Evolutionary conservation across 768 basidiomycete species (phyloP).

Genomic region (Lactarius quietus): DNA sequence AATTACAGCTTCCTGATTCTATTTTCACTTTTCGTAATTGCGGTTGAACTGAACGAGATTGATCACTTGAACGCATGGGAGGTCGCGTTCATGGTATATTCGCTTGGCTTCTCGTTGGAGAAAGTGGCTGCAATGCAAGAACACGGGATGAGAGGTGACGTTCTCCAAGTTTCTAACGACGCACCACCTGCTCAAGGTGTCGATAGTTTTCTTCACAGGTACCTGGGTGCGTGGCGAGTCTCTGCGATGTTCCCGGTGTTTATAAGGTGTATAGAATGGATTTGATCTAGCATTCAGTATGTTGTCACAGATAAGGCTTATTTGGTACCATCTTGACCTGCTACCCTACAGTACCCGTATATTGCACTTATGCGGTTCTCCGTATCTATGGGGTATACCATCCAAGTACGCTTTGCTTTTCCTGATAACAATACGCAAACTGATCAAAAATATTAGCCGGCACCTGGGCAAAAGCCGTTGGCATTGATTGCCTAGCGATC

Average conservation of each 20-base stretch:
- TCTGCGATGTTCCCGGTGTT: neutral
- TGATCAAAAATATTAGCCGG: conserved; percentile 36
- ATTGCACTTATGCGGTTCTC: conserved; percentile 68
- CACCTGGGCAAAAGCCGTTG: conserved; percentile 63
- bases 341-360: conserved; percentile 61
- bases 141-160: conserved; percentile 80
- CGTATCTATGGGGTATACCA: conserved; percentile 76
- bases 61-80: conserved; percentile 65
- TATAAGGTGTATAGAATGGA: conserved; percentile 57
- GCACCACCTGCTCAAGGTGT: neutral
- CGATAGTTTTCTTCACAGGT: conserved; percentile 73
- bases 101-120: conserved; percentile 83
- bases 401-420: conserved; percentile 44
- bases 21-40: conserved; percentile 73
- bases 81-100: conserved; percentile 71
- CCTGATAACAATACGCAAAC: neutral
- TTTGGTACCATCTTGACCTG: neutral
- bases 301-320: conserved; percentile 25
- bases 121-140: conserved; percentile 95
- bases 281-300: conserved; percentile 89
- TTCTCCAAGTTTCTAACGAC: neutral
- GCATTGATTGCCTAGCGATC: conserved; percentile 80
- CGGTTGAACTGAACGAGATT: conserved; percentile 68
- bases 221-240: conserved; percentile 58
- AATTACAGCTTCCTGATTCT: conserved; percentile 66